Percentiles rank a stretch among this genome's conserved stretches.
These are phyloP conservation scores for Cryptosporidium xiaoi DNA, from an alignment of 169 alveolate genomes.

Conservation along the genomic window DNA sequence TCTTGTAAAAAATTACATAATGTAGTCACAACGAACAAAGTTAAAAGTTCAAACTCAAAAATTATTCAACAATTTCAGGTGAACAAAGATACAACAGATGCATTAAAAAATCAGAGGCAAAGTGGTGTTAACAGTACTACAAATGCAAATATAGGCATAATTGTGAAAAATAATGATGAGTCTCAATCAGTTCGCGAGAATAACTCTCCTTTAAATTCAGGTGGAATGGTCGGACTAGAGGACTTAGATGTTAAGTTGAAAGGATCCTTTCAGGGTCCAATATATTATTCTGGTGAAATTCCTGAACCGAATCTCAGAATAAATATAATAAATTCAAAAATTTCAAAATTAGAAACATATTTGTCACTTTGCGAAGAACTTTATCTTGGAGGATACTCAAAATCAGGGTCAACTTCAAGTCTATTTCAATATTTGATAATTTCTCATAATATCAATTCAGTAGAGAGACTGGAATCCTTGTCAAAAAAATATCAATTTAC, in stretches of 20 bases:
- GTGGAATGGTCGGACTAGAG: too few relatives aligned
- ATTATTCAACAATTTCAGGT: too few relatives aligned
- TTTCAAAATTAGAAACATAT: slow-evolving; percentile 75
- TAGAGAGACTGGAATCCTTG: slow-evolving; percentile 3
- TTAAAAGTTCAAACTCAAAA: too few relatives aligned
- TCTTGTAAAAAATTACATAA: too few relatives aligned
- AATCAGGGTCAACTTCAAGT: slow-evolving; percentile 45
- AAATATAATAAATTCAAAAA: slow-evolving; percentile 40
- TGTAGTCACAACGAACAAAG: too few relatives aligned
- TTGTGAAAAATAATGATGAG: too few relatives aligned
- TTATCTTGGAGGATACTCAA: slow-evolving; percentile 75
- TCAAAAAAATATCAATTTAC: background rate
- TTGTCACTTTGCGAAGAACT: slow-evolving; percentile 76
- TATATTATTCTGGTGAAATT: slow-evolving; percentile 13
- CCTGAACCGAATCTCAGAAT: slow-evolving; percentile 66
- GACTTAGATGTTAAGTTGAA: background rate
- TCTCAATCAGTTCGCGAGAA: too few relatives aligned
- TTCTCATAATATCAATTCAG: slow-evolving; percentile 56
- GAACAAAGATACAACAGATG: too few relatives aligned
- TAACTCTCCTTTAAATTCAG: too few relatives aligned
- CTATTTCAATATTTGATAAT: slow-evolving; percentile 32
- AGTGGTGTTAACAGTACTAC: too few relatives aligned
- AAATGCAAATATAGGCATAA: too few relatives aligned
- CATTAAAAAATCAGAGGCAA: too few relatives aligned
- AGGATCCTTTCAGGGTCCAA: slow-evolving; percentile 52